These are phyloP conservation scores for Petrea volubilis DNA, from an alignment of 257 asterid genomes.

Conservation along the genomic window DNA sequence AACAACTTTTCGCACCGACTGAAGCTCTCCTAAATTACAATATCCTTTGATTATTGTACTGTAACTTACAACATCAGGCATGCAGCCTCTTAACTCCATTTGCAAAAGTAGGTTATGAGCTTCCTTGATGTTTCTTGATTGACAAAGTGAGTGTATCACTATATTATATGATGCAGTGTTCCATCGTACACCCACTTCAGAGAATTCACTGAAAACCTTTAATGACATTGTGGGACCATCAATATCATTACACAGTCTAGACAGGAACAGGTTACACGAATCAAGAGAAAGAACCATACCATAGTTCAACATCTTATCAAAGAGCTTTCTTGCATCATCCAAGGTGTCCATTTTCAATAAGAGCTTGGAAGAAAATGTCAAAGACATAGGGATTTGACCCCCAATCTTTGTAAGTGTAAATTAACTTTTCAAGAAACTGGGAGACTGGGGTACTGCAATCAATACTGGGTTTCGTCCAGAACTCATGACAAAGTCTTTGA, in stretches of 20 bases:
- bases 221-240: constrained; percentile 49
- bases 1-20: constrained; percentile 46
- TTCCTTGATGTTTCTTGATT: constrained; percentile 57
- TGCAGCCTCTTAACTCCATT: constrained; percentile 75
- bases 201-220: constrained; percentile 61
- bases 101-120: constrained; percentile 72
- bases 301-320: constrained; percentile 70
- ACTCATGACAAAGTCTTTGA: constrained; percentile 46
- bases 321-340: constrained; percentile 67
- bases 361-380: constrained; percentile 77
- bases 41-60: constrained; percentile 85
- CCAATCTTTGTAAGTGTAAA: constrained; percentile 88
- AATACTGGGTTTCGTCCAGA: constrained; percentile 46
- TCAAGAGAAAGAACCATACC: constrained; percentile 71
- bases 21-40: constrained; percentile 59
- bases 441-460: constrained; percentile 44
- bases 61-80: constrained; percentile 80
- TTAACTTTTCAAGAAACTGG: constrained; percentile 67
- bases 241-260: constrained; percentile 47
- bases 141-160: constrained; percentile 73
- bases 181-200: constrained; percentile 75
- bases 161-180: constrained; percentile 73
- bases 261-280: constrained; percentile 78
- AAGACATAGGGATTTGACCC: constrained; percentile 78
- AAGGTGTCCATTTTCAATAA: constrained; percentile 55